These are phyloP conservation scores for Leptosphaerulina australis DNA, from an alignment of 2,329 filamentous ascomycete species.

Conservation along the genomic window DNA sequence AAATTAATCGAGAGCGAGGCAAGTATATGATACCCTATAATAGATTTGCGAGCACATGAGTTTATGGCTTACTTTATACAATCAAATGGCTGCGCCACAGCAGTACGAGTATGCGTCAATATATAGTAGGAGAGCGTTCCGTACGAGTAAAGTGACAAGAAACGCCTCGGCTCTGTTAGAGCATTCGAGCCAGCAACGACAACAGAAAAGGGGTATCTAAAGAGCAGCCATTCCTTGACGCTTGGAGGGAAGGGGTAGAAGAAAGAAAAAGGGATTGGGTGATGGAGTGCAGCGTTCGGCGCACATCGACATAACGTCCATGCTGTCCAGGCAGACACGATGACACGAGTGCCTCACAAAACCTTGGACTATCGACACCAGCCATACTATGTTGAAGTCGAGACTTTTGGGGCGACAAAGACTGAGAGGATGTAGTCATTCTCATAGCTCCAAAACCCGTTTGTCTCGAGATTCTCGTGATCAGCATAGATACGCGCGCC, in stretches of 20 bases:
- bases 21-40: no score
- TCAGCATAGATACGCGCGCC: slow-evolving; percentile 81
- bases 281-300: not conserved
- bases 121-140: not conserved
- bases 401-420: not conserved
- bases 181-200: not conserved
- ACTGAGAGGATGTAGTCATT: slow-evolving; percentile 64
- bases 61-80: not conserved
- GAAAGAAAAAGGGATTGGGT: not conserved
- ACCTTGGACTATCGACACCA: not conserved
- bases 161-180: not conserved
- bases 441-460: slow-evolving; percentile 72
- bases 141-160: not conserved
- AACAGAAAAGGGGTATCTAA: slow-evolving; percentile 1
- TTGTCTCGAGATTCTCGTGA: slow-evolving; percentile 65
- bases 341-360: not conserved
- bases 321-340: not conserved
- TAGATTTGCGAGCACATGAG: not conserved
- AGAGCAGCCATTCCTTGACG: not conserved
- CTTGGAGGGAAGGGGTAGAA: not conserved
- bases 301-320: not conserved
- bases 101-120: slow-evolving; percentile 6
- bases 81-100: not conserved
- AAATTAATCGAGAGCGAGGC: no score
- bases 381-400: not conserved